Conservation (phyloP, 768 basidiomycete species). For the Tricholoma flavovirens region DNA sequence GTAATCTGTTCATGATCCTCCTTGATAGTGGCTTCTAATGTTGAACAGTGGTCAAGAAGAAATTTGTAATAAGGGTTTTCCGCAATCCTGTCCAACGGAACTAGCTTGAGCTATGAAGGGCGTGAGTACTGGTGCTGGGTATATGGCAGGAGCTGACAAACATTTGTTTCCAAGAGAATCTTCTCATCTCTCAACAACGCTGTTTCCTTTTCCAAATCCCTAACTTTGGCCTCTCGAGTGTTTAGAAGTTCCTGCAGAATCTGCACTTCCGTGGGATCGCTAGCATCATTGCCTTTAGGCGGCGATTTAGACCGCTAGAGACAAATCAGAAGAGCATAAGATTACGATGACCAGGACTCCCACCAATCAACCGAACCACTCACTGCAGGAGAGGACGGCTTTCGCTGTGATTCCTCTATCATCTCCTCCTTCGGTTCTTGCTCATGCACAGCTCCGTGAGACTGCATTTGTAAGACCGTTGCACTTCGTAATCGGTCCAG, state of each 20-base stretch:
- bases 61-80: constrained; percentile 51
- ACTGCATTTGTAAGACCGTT: constrained; percentile 44
- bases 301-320: constrained; percentile 34
- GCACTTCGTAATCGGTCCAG: constrained; percentile 55
- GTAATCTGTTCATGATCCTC: constrained; percentile 34
- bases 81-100: constrained; percentile 39
- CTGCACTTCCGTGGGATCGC: constrained; percentile 30
- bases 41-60: constrained; percentile 49
- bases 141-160: constrained; percentile 17
- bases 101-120: constrained; percentile 30
- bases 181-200: constrained; percentile 41
- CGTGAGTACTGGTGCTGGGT: neutral
- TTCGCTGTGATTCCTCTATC: constrained; percentile 44
- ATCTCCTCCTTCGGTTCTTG: constrained; percentile 26
- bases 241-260: constrained; percentile 38
- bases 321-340: constrained; percentile 37
- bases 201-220: constrained; percentile 42
- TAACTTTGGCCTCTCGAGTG: constrained; percentile 39
- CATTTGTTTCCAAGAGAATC: constrained; percentile 39
- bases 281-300: constrained; percentile 32
- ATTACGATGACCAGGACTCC: constrained; percentile 48
- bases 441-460: constrained; percentile 24
- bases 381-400: constrained; percentile 65
- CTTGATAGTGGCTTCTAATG: constrained; percentile 35
- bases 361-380: constrained; percentile 66